Base-by-base conservation (phyloP, 352 stramenopile species). In the Globisporangium solare region DNA sequence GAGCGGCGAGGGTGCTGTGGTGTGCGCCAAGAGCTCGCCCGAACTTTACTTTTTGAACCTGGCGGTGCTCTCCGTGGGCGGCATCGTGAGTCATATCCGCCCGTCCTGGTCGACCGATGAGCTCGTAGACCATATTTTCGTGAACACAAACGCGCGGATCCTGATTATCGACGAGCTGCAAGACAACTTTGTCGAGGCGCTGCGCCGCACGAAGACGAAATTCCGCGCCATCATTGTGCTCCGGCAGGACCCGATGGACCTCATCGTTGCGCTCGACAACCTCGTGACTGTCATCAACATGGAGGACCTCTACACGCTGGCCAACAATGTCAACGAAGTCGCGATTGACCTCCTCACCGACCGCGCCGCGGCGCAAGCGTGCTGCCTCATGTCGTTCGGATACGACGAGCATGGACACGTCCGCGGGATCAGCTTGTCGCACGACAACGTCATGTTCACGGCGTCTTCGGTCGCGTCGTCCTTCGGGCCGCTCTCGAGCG, bases 371-470 rank as follows among this genome's bases (percentile, higher is more conserved):
- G 70, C 81, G 2, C 66, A 59, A 3, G 67, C 87, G 39, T 75
- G 66, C 58, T 89, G 76, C 41, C 51, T 81, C 37, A 59, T 93
- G 18, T 56, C 70, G 5, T 93, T 93, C 40, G 77, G 71, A 17
- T 89, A 89, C 56, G 79, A 93, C 54, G 61, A 61, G 12, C 24
- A 57, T 0, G 83, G 83, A 1, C 45, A 54, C 5, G 64, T 91
- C 35, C 76, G 77, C 21, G 80, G 67, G 10, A 70, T 67, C 2
- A 76, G 77, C 39, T 47, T 94, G 0, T 88, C 82, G n/a, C 84
- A 94, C 51, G 82, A 94, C 68, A 94, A 94, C 37, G 71, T 89
- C 11, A 69, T 94, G 47, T 94, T 92, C 60, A 91, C 84, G 8
- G 79, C 82, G 10, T 66, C 76, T 14, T 78, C 76, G 2, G 70